A percentile compares a stretch with the other conserved stretches of the same genome.
Evolutionary conservation across 2,329 filamentous ascomycete species (phyloP).

Genomic region (Pseudocercospora eumusae): DNA sequence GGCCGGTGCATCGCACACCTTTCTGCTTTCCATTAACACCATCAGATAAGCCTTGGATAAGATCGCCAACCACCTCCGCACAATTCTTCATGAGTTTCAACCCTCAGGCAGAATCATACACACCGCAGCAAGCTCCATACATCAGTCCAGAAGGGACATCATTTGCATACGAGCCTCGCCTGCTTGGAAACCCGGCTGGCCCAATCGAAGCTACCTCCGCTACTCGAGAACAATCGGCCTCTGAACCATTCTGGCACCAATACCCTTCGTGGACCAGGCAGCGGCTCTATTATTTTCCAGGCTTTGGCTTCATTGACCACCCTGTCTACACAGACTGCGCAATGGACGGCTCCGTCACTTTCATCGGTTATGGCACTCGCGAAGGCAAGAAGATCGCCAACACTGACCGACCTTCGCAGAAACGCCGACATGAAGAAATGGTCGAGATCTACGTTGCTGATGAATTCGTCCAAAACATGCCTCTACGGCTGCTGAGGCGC

Average conservation of each 20-base stretch:
- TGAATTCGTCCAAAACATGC: slow-evolving; percentile 16
- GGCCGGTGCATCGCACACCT: neutral
- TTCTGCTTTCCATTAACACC: slow-evolving; percentile 1
- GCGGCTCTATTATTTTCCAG: slow-evolving; percentile 18
- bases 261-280: slow-evolving; percentile 18
- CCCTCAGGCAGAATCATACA: slow-evolving; percentile 2
- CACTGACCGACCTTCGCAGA: neutral
- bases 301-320: slow-evolving; percentile 10
- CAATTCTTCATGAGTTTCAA: slow-evolving; percentile 4
- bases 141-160: neutral
- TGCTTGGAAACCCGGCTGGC: neutral
- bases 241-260: slow-evolving; percentile 24
- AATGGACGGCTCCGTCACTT: slow-evolving; percentile 9
- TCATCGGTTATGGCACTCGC: slow-evolving; percentile 12
- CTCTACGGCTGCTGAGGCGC: slow-evolving; percentile 17
- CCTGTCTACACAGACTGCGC: slow-evolving; percentile 14
- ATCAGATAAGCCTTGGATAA: neutral
- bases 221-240: neutral
- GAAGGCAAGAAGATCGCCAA: slow-evolving; percentile 2
- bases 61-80: neutral
- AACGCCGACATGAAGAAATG: neutral
- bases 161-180: neutral
- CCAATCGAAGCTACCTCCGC: neutral
- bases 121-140: neutral
- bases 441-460: slow-evolving; percentile 19